Evolutionary conservation across 2,329 filamentous ascomycete species (phyloP), one percentile per base, ranked within the genome.

Genomic region (Trichoderma sp.): DNA sequence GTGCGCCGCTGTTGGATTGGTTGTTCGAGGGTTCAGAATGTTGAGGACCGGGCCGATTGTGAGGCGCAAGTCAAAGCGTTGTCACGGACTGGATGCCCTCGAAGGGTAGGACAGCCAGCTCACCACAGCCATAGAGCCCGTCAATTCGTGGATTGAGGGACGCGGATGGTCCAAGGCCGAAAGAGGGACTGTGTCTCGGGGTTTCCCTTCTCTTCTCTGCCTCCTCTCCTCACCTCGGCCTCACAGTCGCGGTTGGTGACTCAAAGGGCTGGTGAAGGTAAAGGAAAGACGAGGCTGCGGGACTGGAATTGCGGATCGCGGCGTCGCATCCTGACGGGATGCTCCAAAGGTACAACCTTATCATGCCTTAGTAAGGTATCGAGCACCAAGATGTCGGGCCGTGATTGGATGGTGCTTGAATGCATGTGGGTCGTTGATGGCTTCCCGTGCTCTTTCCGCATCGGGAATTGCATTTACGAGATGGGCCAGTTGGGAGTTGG

Each of bases 31-130:
- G 14, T 9, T 34, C 50, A 14, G 12, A 19, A 19, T 3, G 50
- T 5, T 6, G n/a, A 52, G 7, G 50, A 30, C 14, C 4, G 9
- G 7, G n/a, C 19, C 28, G 28, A 14, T 39, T 39, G 34, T 39
- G 34, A 39, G 34, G 34, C 34, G 34, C 19, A 10, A n/a, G 43
- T n/a, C 15, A 24, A 48, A 24, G 21, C 12, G 56, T 34, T 17
- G 41, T 55, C 60, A 63, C 47, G 60, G 51, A 44, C 48, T 44
- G 47, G 41, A 39, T 47, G 60, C 60, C 60, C 52, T 55, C 45
- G 50, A 55, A 19, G 60, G 52, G 30, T 39, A 6, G 15, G 15
- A 15, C 54, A 15, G n/a, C 19, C 19, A 17, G 50, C 50, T 26
- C 41, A 47, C 48, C 41, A 24, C 59, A 62, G 59, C 59, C 59